Base-by-base conservation (phyloP, 208 protist species). In the Wallacemonas sp. region DNA sequence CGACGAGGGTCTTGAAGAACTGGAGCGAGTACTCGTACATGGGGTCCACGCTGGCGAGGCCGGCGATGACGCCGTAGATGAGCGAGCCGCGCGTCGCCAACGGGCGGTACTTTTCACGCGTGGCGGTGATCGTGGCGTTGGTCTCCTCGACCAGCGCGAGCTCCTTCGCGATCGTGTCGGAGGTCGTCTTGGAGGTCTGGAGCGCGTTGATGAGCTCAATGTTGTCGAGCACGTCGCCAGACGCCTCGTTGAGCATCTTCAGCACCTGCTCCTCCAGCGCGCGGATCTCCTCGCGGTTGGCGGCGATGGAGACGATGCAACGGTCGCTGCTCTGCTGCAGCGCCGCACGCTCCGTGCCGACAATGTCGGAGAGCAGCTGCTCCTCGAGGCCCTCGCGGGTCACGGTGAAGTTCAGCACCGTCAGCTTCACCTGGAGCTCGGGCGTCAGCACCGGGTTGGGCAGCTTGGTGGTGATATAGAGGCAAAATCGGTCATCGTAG, bases 401-500 rank as follows among this genome's bases (percentile, higher is more conserved):
- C 12, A 98, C 91, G 29, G 91, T 98, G 79, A 97, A 98, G 83
- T 98, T 95, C 50, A 96, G 77, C 45, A 98, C 86, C 4, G 91
- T 94, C 44, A 96, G 74, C 67, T 96, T 98, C 79, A 96, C 91
- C 76, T 95, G 95, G 41, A 98, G 75, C 71, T 99, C 98, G 4
- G 97, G 97, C 38, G 92, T 84, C 57, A 97, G 97, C 63, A 96
- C 79, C 5, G 97, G 97, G 72, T 98, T 98, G 18, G 90, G 76
- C 31, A 98, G 81, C 70, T 98, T 98, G 48, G 89, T 98, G 14
- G 97, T 97, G 65, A 99, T 96, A 81, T 95, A 99, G 16, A 99
- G 78, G 10, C 74, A 71, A 80, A 98, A 99, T 57, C 84, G 72
- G 26, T 87, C 76, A 66, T 96, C 82, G 77, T 98, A 98, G 64